Percentiles rank a stretch among this genome's conserved stretches.
Evolutionary conservation across 495 filamentous ascomycete species (phyloP).

Genomic region (Diplogelasinospora grovesii): DNA sequence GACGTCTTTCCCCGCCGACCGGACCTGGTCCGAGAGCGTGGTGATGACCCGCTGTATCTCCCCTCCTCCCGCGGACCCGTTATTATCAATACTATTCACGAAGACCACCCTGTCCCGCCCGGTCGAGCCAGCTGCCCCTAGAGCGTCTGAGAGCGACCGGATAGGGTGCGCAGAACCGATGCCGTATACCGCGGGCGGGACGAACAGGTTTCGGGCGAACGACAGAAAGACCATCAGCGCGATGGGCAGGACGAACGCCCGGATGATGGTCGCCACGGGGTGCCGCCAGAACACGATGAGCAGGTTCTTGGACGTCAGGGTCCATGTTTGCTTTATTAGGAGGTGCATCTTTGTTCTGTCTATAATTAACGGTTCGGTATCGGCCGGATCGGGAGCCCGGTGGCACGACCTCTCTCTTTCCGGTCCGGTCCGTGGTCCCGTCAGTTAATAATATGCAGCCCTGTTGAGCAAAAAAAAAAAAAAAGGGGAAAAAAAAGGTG

Average conservation of each 20-base stretch:
- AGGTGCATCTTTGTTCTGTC: background rate
- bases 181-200: constrained; percentile 60
- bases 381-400: too few species aligned
- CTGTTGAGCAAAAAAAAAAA: too few species aligned
- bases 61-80: too few species aligned
- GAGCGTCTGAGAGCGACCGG: constrained; percentile 51
- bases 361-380: background rate
- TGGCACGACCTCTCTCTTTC: too few species aligned
- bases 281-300: constrained; percentile 62
- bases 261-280: constrained; percentile 52
- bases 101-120: constrained; percentile 66
- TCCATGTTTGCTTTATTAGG: constrained; percentile 71
- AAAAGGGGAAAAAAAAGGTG: too few species aligned
- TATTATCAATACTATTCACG: constrained; percentile 62
- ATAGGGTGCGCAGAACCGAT: constrained; percentile 53
- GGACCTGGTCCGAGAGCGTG: constrained; percentile 46
- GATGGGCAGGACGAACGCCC: constrained; percentile 66
- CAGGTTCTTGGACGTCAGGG: constrained; percentile 67
- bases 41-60: constrained; percentile 67
- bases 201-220: constrained; percentile 63
- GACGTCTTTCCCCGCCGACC: constrained; percentile 48
- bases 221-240: constrained; percentile 60
- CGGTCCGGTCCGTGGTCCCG: too few species aligned
- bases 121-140: constrained; percentile 40
- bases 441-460: too few species aligned